Base-by-base conservation (phyloP, 176 grass and related monocot genomes). In the Oryza glaberrima region DNA sequence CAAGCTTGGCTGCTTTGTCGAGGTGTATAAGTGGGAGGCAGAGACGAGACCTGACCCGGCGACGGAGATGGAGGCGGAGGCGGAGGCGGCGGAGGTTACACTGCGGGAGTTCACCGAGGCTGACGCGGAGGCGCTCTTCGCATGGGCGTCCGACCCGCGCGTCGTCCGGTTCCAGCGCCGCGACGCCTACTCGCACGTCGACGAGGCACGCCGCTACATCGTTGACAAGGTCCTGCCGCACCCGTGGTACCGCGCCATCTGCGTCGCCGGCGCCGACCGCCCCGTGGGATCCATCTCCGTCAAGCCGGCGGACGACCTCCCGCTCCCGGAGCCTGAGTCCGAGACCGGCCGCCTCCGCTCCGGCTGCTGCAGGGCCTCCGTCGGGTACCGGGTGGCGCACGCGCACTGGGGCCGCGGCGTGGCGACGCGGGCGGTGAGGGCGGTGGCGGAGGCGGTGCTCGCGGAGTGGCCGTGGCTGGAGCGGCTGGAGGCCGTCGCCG, bases 171-270 rank as follows among this genome's bases (percentile, higher is more conserved):
- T 94, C 95, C 95, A 94, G 60, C 90, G 92, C 67, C 95, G 92
- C 19, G 72, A 86, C 7, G 81, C 95, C 11, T 87, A 82, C 77
- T 5, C 69, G 20, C 23, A 70, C 84, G 12, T 56, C 0, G 77
- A 86, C 75, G 69, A 92, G 49, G 95, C 92, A 13, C 88, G 75
- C 75, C 86, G 70, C 81, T 94, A 92, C 90, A 91, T 97, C 68
- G 56, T 73, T 25, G 80, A 69, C 65, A 86, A 92, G 58, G 28
- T 97, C 74, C 88, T 97, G 23, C 73, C 92, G 36, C 92, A 94
- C 81, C 95, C 95, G 0, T 97, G 86, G 86, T 92, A 94, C 81
- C 92, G 88, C 47, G 86, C 90, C 81, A 94, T 94, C 88, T 92
- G 90, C 77, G 9, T 78, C 43, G 44, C n/a, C 43, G 76, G 75